These are phyloP conservation scores for Jaminaea rosea DNA, from an alignment of 1,284 basidiomycete genomes.

Conservation along the genomic window DNA sequence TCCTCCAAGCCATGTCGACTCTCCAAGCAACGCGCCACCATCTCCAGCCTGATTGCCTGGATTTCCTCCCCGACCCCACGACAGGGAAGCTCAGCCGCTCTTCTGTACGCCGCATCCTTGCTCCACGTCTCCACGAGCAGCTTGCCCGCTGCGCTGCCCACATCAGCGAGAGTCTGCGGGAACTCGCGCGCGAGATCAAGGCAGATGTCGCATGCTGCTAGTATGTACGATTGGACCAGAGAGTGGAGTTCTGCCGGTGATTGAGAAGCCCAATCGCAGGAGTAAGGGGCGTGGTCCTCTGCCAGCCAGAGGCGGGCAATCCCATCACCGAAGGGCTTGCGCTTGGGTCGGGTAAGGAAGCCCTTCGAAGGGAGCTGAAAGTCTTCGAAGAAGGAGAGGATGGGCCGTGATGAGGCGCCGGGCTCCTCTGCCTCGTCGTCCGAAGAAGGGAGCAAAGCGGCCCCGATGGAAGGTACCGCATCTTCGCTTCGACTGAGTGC, in stretches of 20 bases:
- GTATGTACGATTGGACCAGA: constrained; percentile 1
- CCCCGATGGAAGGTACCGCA: neutral
- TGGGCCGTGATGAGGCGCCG: neutral
- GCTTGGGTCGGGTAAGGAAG: neutral
- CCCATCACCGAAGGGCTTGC: constrained; percentile 1
- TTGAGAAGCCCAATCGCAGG: neutral
- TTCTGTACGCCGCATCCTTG: too few relatives aligned
- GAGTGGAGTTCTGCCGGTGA: neutral
- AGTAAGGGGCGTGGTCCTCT: constrained; percentile 11
- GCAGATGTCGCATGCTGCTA: neutral
- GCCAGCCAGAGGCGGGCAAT: constrained; percentile 9
- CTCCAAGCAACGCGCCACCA: too few relatives aligned
- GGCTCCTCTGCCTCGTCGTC: neutral
- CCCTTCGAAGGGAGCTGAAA: neutral
- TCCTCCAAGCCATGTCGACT: too few relatives aligned
- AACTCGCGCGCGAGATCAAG: neutral
- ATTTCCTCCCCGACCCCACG: too few relatives aligned
- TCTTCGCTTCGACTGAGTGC: neutral
- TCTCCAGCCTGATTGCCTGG: too few relatives aligned
- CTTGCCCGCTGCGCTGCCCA: neutral
- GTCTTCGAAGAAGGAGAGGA: neutral
- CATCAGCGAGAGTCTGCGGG: neutral
- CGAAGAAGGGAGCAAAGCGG: neutral
- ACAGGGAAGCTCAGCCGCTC: too few relatives aligned
- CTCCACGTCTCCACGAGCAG: constrained; percentile 5